A percentile compares a stretch with the other conserved stretches of the same genome.
These are phyloP conservation scores for Nymphaea colorata DNA, from an alignment of 164 flowering plant genomes.

Conservation along the genomic window DNA sequence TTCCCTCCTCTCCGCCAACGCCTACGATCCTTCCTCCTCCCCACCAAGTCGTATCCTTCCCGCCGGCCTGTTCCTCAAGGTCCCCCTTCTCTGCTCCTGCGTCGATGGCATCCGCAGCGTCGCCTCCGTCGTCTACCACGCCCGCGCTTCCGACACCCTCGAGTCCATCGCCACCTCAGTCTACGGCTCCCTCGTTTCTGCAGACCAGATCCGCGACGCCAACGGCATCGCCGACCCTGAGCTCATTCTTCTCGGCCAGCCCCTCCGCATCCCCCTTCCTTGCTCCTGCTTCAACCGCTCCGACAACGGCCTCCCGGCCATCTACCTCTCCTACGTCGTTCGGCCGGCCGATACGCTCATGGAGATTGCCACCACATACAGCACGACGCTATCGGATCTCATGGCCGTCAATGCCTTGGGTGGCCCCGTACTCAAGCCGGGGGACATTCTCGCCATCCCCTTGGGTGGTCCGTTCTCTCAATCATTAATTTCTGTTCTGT, in stretches of 20 bases:
- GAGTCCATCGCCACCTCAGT: slow-evolving; percentile 39
- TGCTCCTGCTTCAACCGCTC: slow-evolving; percentile 79
- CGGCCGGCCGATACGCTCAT: slow-evolving; percentile 35
- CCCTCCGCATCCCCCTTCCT: slow-evolving; percentile 58
- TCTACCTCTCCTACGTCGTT: slow-evolving; percentile 73
- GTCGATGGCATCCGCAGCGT: slow-evolving; percentile 86
- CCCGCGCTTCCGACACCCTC: slow-evolving; percentile 70
- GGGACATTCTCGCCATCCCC: slow-evolving; percentile 81
- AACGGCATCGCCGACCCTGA: slow-evolving; percentile 52
- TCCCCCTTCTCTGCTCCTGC: slow-evolving; percentile 77
- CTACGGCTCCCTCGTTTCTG: slow-evolving; percentile 63
- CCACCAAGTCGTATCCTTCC: slow-evolving; percentile 88
- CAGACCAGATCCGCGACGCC: slow-evolving; percentile 76
- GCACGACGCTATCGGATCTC: slow-evolving; percentile 62
- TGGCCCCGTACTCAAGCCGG: slow-evolving; percentile 29
- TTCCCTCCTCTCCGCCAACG: slow-evolving; percentile 63
- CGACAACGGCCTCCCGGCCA: slow-evolving; percentile 57
- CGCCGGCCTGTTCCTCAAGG: slow-evolving; percentile 49
- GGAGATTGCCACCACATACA: slow-evolving; percentile 48
- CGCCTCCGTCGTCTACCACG: slow-evolving; percentile 46
- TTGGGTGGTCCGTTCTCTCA: slow-evolving; percentile 41
- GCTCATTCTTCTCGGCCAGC: slow-evolving; percentile 46
- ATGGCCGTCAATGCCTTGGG: slow-evolving; percentile 87
- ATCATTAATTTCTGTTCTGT: no score
- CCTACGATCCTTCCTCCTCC: slow-evolving; percentile 74